Conservation (phyloP, 805 yeast genomes). For the Sugiyamaella boreocaroliniensis region DNA sequence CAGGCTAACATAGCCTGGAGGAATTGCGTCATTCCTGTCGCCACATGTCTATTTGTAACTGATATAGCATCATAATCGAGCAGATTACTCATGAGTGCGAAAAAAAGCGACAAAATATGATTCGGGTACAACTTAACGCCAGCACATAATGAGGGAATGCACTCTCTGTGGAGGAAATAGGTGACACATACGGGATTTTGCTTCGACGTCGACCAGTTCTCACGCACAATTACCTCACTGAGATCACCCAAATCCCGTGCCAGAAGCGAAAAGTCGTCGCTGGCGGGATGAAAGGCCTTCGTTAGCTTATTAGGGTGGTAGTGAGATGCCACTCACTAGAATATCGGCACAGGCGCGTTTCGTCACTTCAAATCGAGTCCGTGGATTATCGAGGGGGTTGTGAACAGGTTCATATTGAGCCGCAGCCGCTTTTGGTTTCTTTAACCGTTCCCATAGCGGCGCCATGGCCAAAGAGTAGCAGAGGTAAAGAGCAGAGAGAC, state of each 20-base stretch:
- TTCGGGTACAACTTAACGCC: neutral
- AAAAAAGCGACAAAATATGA: neutral
- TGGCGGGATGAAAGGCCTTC: neutral
- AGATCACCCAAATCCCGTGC: neutral
- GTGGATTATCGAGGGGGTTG: slow-evolving; percentile 1
- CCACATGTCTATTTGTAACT: neutral
- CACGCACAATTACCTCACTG: slow-evolving; percentile 4
- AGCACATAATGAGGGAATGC: neutral
- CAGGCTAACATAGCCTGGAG: slow-evolving; percentile 4
- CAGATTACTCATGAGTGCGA: neutral
- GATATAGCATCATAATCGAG: neutral
- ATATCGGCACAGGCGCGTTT: slow-evolving; percentile 9
- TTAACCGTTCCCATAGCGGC: slow-evolving; percentile 12
- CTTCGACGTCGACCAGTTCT: slow-evolving; percentile 1
- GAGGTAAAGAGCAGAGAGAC: too few relatives aligned
- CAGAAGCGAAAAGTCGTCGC: slow-evolving; percentile 1
- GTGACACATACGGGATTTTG: slow-evolving; percentile 3
- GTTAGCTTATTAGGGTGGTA: neutral
- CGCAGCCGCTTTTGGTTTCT: neutral
- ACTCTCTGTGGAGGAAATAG: slow-evolving; percentile 7
- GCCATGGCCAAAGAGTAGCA: slow-evolving; percentile 8
- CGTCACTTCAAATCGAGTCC: slow-evolving; percentile 8
- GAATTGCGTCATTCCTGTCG: neutral
- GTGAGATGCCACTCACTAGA: neutral
- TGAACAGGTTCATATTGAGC: neutral